Conservation (phyloP, 768 basidiomycete genomes). For the Pulveroboletus sp. region DNA sequence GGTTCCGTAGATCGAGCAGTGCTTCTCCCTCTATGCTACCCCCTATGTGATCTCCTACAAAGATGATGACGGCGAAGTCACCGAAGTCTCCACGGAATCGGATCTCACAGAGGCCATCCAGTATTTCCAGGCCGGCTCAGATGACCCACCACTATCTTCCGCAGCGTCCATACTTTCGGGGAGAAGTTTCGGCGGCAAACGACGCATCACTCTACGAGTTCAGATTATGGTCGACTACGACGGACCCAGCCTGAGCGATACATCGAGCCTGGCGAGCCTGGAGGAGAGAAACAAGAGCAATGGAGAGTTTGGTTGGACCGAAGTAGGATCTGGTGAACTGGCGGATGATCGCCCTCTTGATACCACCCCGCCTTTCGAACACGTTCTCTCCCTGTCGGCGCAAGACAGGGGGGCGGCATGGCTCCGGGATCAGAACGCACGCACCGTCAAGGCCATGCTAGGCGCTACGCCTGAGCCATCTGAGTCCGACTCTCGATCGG, state of each 20-base stretch:
- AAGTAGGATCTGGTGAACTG: slow-evolving; percentile 42
- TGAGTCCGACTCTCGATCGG: slow-evolving; percentile 47
- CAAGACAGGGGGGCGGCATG: slow-evolving; percentile 73
- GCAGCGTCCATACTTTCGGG: slow-evolving; percentile 69
- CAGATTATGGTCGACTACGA: slow-evolving; percentile 84
- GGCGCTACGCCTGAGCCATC: slow-evolving; percentile 57
- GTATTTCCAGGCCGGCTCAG: slow-evolving; percentile 75
- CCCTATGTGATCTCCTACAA: slow-evolving; percentile 76
- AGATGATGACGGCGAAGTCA: slow-evolving; percentile 83
- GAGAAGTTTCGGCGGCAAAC: slow-evolving; percentile 58
- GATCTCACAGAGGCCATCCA: slow-evolving; percentile 85
- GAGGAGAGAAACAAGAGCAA: slow-evolving; percentile 69
- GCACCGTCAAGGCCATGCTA: slow-evolving; percentile 57
- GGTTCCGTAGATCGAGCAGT: slow-evolving; percentile 68
- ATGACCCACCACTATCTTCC: slow-evolving; percentile 68
- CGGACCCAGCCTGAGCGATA: slow-evolving; percentile 86
- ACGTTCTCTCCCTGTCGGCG: slow-evolving; percentile 41
- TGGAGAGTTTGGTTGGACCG: slow-evolving; percentile 39
- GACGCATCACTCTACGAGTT: slow-evolving; percentile 75
- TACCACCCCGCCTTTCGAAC: slow-evolving; percentile 38
- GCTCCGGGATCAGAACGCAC: slow-evolving; percentile 77
- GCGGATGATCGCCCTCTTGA: slow-evolving; percentile 58
- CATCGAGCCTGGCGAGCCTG: slow-evolving; percentile 72
- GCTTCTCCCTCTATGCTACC: slow-evolving; percentile 68
- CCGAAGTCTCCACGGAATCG: slow-evolving; percentile 59